A percentile compares a stretch with the other conserved stretches of the same genome.
Conservation (phyloP, 495 filamentous ascomycete species). For the Aspergillus homomorphus region DNA sequence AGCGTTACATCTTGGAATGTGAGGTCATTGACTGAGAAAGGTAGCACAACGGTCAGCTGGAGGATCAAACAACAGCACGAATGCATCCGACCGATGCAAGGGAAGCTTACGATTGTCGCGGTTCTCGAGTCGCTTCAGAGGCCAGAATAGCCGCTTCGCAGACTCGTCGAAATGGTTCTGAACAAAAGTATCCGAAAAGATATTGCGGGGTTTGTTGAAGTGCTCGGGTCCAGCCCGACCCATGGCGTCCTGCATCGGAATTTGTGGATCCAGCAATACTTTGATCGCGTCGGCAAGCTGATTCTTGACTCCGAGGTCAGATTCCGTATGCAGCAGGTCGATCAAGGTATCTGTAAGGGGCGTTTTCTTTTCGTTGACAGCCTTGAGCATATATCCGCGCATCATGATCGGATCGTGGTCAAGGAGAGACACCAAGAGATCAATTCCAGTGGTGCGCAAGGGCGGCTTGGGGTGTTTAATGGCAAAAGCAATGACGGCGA, state of each 20-base stretch:
- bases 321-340: conserved; percentile 84
- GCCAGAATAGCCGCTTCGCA: conserved; percentile 80
- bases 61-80: neutral
- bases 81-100: neutral
- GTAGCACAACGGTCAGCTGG: conserved; percentile 18
- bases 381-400: conserved; percentile 84
- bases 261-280: conserved; percentile 83
- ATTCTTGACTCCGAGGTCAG: conserved; percentile 90
- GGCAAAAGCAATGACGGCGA: conserved; percentile 88
- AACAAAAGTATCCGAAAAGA: conserved; percentile 82
- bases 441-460: conserved; percentile 87
- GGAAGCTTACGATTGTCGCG: conserved; percentile 53
- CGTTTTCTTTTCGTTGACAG: conserved; percentile 79
- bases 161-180: conserved; percentile 88
- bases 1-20: conserved; percentile 80
- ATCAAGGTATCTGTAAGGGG: conserved; percentile 93
- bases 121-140: conserved; percentile 76
- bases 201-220: conserved; percentile 59
- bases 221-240: conserved; percentile 68
- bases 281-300: conserved; percentile 96
- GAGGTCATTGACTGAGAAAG: conserved; percentile 53
- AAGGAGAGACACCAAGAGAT: conserved; percentile 89
- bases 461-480: conserved; percentile 78
- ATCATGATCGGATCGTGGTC: conserved; percentile 96
- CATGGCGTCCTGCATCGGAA: conserved; percentile 58